phyloP scores from a whole-genome alignment of 179 eudicot species.

The Beta lomatogona region DNA sequence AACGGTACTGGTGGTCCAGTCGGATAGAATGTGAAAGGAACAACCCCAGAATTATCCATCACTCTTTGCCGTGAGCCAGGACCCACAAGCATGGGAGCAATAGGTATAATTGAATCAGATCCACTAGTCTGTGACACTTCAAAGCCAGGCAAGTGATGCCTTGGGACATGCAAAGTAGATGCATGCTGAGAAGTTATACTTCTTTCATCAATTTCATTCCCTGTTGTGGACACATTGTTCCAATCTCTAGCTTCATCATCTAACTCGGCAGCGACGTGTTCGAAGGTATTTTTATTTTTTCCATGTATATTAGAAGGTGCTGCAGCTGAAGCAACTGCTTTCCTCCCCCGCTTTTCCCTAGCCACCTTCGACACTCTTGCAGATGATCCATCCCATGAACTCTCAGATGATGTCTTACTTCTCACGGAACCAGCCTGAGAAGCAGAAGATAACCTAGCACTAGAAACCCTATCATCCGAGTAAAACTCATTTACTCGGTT shows the following conservation, averaged over 20 bases:
- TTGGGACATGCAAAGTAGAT: constrained; percentile 39
- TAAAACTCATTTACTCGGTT: constrained; percentile 38
- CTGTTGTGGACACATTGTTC: constrained; percentile 30
- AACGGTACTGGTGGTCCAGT: constrained; percentile 95
- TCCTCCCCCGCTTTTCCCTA: constrained; percentile 65
- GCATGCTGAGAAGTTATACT: constrained; percentile 36
- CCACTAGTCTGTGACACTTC: constrained; percentile 59
- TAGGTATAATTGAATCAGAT: constrained; percentile 49
- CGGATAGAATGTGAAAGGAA: constrained; percentile 56
- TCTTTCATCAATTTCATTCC: constrained; percentile 42
- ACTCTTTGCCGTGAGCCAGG: constrained; percentile 51
- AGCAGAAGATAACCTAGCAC: constrained; percentile 61
- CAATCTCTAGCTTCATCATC: constrained; percentile 55
- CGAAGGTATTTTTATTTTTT: constrained; percentile 46
- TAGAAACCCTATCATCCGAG: constrained; percentile 58
- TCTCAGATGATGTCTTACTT: constrained; percentile 76
- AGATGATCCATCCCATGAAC: constrained; percentile 88
- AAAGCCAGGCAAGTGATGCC: constrained; percentile 42
- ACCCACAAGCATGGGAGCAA: constrained; percentile 56
- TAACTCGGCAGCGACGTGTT: constrained; percentile 34
- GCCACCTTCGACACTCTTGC: constrained; percentile 50
- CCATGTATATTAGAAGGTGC: constrained; percentile 40
- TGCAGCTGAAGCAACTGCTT: constrained; percentile 35
- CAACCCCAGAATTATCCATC: too few species aligned
- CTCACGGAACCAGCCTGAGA: constrained; percentile 56